These are phyloP conservation scores for Gomphus sp. DNA, from an alignment of 1,284 basidiomycete genomes.

Conservation along the genomic window DNA sequence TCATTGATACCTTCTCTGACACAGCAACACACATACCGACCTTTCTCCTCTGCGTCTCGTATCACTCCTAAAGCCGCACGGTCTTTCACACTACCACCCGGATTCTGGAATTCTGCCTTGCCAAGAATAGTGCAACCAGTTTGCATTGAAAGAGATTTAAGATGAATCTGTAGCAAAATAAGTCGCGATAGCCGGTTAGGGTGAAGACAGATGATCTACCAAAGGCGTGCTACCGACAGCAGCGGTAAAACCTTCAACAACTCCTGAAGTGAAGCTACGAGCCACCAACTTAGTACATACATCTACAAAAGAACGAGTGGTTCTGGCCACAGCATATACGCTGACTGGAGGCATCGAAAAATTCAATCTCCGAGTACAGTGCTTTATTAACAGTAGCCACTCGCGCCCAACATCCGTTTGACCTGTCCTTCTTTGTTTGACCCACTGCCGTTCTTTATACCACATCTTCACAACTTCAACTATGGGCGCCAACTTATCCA, in stretches of 20 bases:
- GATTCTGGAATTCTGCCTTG: slow-evolving; percentile 98
- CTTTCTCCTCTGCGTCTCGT: slow-evolving; percentile 81
- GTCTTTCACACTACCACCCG: slow-evolving; percentile 98
- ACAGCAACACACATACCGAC: slow-evolving; percentile 41
- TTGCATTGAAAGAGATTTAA: slow-evolving; percentile 79
- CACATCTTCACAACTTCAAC: slow-evolving; percentile 7
- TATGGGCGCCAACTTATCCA: slow-evolving; percentile 36
- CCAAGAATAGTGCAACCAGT: slow-evolving; percentile 87
- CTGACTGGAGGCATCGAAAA: background rate
- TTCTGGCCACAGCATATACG: background rate
- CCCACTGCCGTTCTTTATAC: slow-evolving; percentile 14
- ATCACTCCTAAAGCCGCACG: slow-evolving; percentile 90
- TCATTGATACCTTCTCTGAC: background rate
- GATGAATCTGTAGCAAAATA: slow-evolving; percentile 53
- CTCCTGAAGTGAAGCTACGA: slow-evolving; percentile 38
- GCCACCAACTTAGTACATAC: background rate
- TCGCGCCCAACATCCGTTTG: background rate
- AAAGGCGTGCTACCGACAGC: slow-evolving; percentile 94
- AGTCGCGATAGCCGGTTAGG: background rate
- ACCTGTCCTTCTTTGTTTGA: slow-evolving; percentile 9
- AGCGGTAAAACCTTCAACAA: slow-evolving; percentile 78
- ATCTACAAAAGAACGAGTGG: background rate
- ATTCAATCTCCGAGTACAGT: slow-evolving; percentile 7
- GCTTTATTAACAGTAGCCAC: background rate
- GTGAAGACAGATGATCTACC: slow-evolving; percentile 34